Base-by-base conservation (phyloP, 2,329 filamentous ascomycete species). In the Bertia moriformis region DNA sequence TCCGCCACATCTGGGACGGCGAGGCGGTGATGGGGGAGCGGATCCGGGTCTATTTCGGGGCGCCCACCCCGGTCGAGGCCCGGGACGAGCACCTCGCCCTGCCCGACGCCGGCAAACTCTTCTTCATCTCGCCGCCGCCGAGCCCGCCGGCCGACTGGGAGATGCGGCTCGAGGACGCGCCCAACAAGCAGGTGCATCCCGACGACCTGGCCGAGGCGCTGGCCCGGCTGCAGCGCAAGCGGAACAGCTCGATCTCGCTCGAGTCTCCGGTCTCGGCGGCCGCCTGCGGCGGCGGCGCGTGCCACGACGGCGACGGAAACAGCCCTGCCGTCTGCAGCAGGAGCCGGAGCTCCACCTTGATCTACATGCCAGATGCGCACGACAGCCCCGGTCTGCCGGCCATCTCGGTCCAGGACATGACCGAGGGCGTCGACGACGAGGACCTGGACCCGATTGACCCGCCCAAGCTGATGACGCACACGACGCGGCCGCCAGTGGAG, bases 1-100 rank as follows among this genome's bases (percentile, higher is more conserved):
- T 89, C 41, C 78, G 82, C 45, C 65, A 74, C 47, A 66, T 79
- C 40, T 83, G 86, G 59, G 83, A 91, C 51, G 78, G 79, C 49
- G 79, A 87, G 59, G 63, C 64, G 18, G 67, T 89, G 46, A 71
- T 88, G 60, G 83, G 82, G 49, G 67, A 78, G 55, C 66, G 69
- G 40, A 71, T 80, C 49, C 70, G 71, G 45, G 71, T 86, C 49
- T 87, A 79, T 62, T 82, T 78, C 48, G 77, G 78, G 49, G 67
- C 74, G 51, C 59, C 64, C 37, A 81, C 76, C 0, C 64, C 69
- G n/a, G 56, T 78, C 39, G 59, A 71, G 48, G 49, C 60, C 29
- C 51, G 62, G 42, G 66, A 76, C 48, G 65, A 70, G 48, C 74
- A 78, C 49, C 65, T 82, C 7, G 67, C 70, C n/a, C 68, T 81